phyloP scores from a whole-genome alignment of 257 asterid genomes.

The Solanum chiquidenum region DNA sequence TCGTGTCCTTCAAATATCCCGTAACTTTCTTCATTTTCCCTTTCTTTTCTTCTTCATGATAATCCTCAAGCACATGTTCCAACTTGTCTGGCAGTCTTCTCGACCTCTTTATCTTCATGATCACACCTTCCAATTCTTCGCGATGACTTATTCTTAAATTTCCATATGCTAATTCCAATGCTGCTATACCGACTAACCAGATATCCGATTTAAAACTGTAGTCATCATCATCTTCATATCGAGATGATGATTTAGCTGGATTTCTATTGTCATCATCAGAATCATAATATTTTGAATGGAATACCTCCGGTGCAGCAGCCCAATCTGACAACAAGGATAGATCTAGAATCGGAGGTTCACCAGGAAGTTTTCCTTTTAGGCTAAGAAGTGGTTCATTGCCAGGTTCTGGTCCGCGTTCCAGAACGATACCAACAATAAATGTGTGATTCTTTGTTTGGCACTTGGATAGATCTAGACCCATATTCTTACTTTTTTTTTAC shows the following conservation, averaged over 20 bases:
- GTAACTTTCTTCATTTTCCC: background rate
- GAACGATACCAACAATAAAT: background rate
- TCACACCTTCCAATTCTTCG: background rate
- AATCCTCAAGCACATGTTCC: background rate
- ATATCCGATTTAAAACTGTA: background rate
- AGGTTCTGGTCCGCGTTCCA: background rate
- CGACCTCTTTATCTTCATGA: background rate
- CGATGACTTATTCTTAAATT: background rate
- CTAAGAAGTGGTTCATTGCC: background rate
- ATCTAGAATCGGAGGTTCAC: background rate
- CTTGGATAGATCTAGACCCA: too few relatives aligned
- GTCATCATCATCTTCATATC: background rate
- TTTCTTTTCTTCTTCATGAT: background rate
- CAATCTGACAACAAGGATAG: background rate
- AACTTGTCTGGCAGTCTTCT: background rate
- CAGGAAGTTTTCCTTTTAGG: background rate
- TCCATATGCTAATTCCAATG: constrained; percentile 2
- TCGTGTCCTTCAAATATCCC: background rate
- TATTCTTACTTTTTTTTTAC: too few relatives aligned
- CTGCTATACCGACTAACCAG: background rate
- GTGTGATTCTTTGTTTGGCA: too few relatives aligned
- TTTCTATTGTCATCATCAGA: background rate
- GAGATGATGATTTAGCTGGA: background rate
- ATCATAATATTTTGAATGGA: background rate
- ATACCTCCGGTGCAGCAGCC: background rate